Evolutionary conservation across 2,329 filamentous ascomycete species (phyloP).

Genomic region (Sphaceloma murrayae): DNA sequence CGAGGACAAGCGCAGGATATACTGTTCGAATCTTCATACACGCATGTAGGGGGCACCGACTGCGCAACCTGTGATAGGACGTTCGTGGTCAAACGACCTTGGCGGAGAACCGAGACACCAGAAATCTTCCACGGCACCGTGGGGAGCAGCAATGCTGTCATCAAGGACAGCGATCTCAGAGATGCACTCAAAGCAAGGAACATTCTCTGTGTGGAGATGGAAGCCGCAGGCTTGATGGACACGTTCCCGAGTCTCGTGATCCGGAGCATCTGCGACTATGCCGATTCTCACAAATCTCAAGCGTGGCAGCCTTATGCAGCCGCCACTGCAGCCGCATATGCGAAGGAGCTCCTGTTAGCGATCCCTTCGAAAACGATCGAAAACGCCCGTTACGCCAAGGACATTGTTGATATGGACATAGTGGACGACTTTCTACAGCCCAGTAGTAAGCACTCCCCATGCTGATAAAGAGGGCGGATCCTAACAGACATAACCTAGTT

Average conservation of each 20-base stretch:
- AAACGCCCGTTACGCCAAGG: not conserved
- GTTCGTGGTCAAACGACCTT: not conserved
- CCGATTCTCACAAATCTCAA: constrained; percentile 19
- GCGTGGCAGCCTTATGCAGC: constrained; percentile 19
- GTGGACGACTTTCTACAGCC: constrained; percentile 4
- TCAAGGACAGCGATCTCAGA: constrained; percentile 11
- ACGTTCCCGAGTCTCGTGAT: constrained; percentile 17
- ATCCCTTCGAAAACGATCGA: not conserved
- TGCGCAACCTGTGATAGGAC: not conserved
- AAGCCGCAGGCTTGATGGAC: constrained; percentile 19
- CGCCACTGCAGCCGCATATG: constrained; percentile 17
- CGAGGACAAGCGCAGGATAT: not conserved
- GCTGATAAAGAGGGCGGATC: not conserved
- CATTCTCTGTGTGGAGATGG: constrained; percentile 20
- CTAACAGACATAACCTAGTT: not conserved
- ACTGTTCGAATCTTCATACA: not conserved
- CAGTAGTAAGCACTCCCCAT: not conserved
- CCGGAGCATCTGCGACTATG: constrained; percentile 19
- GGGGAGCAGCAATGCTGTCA: constrained; percentile 4
- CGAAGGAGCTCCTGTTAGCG: constrained; percentile 16
- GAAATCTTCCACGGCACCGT: constrained; percentile 8
- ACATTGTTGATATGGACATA: not conserved
- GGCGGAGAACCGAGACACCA: constrained; percentile 2
- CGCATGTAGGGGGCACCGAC: not conserved
- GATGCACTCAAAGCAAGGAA: not conserved